phyloP scores from a whole-genome alignment of 164 flowering plant species.

The Macadamia tetraphylla region DNA sequence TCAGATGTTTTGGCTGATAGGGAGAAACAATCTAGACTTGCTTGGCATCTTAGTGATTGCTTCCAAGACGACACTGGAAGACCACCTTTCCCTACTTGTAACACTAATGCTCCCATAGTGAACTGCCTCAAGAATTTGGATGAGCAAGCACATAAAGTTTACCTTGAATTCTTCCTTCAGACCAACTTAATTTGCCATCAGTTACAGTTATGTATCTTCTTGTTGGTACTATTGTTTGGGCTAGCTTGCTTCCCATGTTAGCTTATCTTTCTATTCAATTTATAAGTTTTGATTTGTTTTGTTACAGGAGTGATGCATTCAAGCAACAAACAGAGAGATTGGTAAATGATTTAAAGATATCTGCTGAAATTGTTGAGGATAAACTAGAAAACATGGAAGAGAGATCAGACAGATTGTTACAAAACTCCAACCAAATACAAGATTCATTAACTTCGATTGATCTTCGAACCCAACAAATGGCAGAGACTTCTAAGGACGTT shows the following conservation, averaged over 20 bases:
- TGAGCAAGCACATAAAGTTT: slow-evolving; percentile 36
- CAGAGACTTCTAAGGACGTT: slow-evolving; percentile 36
- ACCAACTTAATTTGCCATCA: slow-evolving; percentile 82
- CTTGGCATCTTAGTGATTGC: slow-evolving; percentile 82
- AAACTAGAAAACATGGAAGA: slow-evolving; percentile 50
- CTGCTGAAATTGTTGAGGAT: slow-evolving; percentile 59
- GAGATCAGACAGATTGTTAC: slow-evolving; percentile 38
- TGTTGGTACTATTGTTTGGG: background rate
- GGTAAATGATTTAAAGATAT: slow-evolving; percentile 58
- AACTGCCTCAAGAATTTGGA: slow-evolving; percentile 51
- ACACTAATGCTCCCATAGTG: slow-evolving; percentile 34
- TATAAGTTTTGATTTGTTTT: slow-evolving; percentile 6
- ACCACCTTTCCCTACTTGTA: slow-evolving; percentile 55
- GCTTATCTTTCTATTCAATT: background rate
- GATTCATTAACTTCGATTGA: slow-evolving; percentile 56
- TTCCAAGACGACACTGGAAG: slow-evolving; percentile 71
- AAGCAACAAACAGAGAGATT: slow-evolving; percentile 64
- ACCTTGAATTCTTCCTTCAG: slow-evolving; percentile 66
- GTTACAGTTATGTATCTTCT: slow-evolving; percentile 48
- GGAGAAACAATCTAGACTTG: slow-evolving; percentile 57
- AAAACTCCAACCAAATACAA: slow-evolving; percentile 42
- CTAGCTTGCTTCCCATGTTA: background rate
- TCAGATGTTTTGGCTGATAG: slow-evolving; percentile 48
- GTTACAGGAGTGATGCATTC: slow-evolving; percentile 55
- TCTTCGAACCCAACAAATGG: slow-evolving; percentile 39